Conservation (phyloP, 2,329 filamentous ascomycete genomes). For the Colletotrichum australisinense region DNA sequence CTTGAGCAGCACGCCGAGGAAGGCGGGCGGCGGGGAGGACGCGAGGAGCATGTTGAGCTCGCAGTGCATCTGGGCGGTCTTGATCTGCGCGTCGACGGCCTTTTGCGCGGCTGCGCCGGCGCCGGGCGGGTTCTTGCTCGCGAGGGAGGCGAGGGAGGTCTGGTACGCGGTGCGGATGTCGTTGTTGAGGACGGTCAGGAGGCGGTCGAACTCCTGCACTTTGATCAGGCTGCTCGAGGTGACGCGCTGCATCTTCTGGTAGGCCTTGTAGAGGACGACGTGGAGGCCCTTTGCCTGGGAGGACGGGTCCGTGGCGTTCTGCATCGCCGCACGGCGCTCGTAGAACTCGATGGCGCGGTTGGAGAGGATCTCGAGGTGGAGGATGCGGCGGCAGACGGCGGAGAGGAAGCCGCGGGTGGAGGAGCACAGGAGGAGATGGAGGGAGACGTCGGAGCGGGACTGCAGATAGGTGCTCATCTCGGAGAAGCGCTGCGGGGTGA, state of each 20-base stretch:
- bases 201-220: slow-evolving; percentile 70
- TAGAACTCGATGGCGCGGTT: slow-evolving; percentile 63
- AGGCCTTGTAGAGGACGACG: slow-evolving; percentile 66
- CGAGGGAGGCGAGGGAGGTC: slow-evolving; percentile 55
- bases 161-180: slow-evolving; percentile 65
- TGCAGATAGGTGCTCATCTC: slow-evolving; percentile 65
- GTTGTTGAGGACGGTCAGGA: slow-evolving; percentile 61
- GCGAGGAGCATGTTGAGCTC: slow-evolving; percentile 66
- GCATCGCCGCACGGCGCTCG: slow-evolving; percentile 50
- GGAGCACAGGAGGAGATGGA: slow-evolving; percentile 77
- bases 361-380: slow-evolving; percentile 64
- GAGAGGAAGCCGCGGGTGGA: slow-evolving; percentile 79
- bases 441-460: slow-evolving; percentile 65
- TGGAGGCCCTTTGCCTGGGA: slow-evolving; percentile 54
- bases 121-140: slow-evolving; percentile 53
- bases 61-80: slow-evolving; percentile 58
- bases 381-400: slow-evolving; percentile 73
- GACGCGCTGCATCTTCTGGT: slow-evolving; percentile 64
- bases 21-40: slow-evolving; percentile 56
- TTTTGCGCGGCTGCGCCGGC: slow-evolving; percentile 49
- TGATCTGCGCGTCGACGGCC: slow-evolving; percentile 56
- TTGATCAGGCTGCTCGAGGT: slow-evolving; percentile 65
- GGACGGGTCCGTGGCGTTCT: slow-evolving; percentile 55
- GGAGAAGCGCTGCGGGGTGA: slow-evolving; percentile 58
- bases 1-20: slow-evolving; percentile 70